Percentiles rank a stretch among this genome's conserved stretches.
These are phyloP conservation scores for Suillus ampliporus DNA, from an alignment of 768 basidiomycete genomes.

Conservation along the genomic window DNA sequence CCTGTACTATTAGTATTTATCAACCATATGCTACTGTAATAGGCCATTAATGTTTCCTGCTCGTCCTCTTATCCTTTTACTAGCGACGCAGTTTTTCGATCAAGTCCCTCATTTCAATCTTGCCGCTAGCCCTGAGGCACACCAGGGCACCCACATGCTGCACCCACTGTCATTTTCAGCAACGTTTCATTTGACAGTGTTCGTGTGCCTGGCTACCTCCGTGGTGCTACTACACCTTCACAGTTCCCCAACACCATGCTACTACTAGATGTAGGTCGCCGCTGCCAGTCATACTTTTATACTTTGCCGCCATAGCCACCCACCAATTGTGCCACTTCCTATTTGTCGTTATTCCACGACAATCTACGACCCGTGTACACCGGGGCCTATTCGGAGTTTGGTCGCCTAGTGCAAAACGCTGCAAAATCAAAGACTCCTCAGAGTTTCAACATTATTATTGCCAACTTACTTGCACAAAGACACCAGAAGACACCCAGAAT, in stretches of 20 bases:
- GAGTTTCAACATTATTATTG: too few relatives aligned
- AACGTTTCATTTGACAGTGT: constrained; percentile 15
- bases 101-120: constrained; percentile 3
- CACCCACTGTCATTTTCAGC: constrained; percentile 15
- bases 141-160: constrained; percentile 18
- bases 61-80: constrained; percentile 12
- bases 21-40: too few relatives aligned
- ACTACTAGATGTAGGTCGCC: constrained; percentile 3
- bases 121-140: constrained; percentile 16
- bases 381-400: not conserved
- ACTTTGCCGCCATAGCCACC: not conserved
- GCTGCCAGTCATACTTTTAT: not conserved
- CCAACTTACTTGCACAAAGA: not conserved
- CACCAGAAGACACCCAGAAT: too few relatives aligned
- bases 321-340: too few relatives aligned
- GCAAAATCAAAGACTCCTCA: too few relatives aligned
- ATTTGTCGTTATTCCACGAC: not conserved
- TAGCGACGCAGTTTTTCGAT: constrained; percentile 1
- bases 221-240: constrained; percentile 2
- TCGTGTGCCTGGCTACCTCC: constrained; percentile 16
- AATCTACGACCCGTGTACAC: not conserved
- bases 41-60: too few relatives aligned
- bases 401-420: not conserved
- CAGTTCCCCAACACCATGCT: constrained; percentile 1
- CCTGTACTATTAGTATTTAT: not conserved